Evolutionary conservation across 2,329 filamentous ascomycete genomes (phyloP).

Genomic region (Zymoseptoria pseudotritici): DNA sequence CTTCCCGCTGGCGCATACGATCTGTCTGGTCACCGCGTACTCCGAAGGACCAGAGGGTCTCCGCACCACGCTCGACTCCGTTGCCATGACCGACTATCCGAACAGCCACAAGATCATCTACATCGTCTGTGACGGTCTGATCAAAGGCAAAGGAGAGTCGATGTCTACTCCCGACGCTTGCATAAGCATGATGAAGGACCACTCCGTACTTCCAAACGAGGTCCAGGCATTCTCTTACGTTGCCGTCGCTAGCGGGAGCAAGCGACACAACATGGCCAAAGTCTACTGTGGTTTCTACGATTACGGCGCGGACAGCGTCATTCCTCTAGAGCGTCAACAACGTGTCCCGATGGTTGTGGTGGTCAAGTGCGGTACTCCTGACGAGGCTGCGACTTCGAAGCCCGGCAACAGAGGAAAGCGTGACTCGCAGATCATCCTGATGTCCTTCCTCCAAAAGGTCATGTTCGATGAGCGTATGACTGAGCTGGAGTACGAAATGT

Average conservation of each 20-base stretch:
- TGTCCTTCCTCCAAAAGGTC: conserved; percentile 99
- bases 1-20: conserved; percentile 84
- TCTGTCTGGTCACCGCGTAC: conserved; percentile 93
- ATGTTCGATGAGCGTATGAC: conserved; percentile 99
- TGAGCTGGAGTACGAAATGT: conserved; percentile 98
- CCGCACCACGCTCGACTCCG: conserved; percentile 87
- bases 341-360: conserved; percentile 96
- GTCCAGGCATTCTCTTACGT: conserved; percentile 92
- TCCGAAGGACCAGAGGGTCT: conserved; percentile 92
- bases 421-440: conserved; percentile 97
- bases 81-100: conserved; percentile 95
- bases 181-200: conserved; percentile 90
- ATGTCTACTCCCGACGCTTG: conserved; percentile 84
- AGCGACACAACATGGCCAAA: conserved; percentile 99
- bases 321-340: conserved; percentile 83
- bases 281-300: conserved; percentile 97
- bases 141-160: conserved; percentile 87
- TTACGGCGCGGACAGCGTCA: conserved; percentile 72
- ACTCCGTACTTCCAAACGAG: conserved; percentile 68
- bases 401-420: conserved; percentile 97
- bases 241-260: conserved; percentile 87
- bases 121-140: conserved; percentile 93
- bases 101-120: conserved; percentile 98
- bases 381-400: conserved; percentile 73
- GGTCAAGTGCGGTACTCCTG: conserved; percentile 90